Percentiles rank a stretch among this genome's conserved stretches.
These are phyloP conservation scores for Entamoeba nuttalli DNA, from an alignment of 208 protist genomes.

Conservation along the genomic window DNA sequence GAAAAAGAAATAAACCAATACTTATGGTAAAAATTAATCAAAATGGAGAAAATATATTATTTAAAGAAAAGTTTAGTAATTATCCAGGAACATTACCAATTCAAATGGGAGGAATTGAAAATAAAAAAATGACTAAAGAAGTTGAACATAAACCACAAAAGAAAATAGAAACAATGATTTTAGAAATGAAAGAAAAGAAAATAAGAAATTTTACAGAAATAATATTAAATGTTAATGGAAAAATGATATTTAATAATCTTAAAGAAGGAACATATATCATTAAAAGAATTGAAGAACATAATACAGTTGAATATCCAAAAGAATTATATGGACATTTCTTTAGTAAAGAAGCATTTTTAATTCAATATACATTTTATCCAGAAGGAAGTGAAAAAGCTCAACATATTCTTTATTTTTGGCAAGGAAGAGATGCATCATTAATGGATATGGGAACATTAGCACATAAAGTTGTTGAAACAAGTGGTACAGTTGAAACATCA, in stretches of 20 bases:
- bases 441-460: constrained; percentile 14
- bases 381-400: not conserved
- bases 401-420: constrained; percentile 11
- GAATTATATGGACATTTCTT: not conserved
- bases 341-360: not conserved
- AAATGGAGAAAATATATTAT: not conserved
- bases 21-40: not conserved
- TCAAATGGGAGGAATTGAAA: not conserved
- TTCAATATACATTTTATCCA: not conserved
- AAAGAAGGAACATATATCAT: not conserved
- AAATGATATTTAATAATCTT: not conserved
- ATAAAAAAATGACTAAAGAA: not conserved
- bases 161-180: not conserved
- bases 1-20: not conserved
- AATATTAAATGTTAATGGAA: not conserved
- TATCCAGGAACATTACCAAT: not conserved
- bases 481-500: not conserved
- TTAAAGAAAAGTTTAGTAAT: not conserved
- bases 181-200: not conserved
- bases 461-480: not conserved
- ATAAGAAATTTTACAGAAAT: not conserved
- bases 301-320: not conserved
- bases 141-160: not conserved
- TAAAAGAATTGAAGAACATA: not conserved
- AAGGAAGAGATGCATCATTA: constrained; percentile 8